Evolutionary conservation across 2,329 filamentous ascomycete genomes (phyloP).

Genomic region (Cercospora zeina): DNA sequence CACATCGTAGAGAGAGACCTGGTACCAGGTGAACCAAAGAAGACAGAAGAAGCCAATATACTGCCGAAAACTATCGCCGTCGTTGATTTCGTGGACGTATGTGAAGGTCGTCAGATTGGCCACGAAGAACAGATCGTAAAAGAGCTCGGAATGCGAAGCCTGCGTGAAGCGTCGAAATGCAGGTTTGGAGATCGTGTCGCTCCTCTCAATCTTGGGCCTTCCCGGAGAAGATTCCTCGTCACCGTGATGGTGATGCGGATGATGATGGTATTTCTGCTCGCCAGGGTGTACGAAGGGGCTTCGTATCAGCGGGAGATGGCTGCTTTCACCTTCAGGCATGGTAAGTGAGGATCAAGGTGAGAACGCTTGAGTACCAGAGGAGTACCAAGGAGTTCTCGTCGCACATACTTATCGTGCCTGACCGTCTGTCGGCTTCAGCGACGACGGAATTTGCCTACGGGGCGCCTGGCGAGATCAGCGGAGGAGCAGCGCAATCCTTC

Average conservation of each 20-base stretch:
- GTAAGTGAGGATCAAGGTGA: background rate
- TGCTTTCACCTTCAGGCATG: constrained; percentile 15
- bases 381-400: background rate
- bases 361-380: background rate
- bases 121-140: constrained; percentile 63
- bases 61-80: constrained; percentile 44
- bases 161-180: constrained; percentile 49
- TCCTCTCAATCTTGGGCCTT: background rate
- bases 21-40: constrained; percentile 66
- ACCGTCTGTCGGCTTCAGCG: background rate
- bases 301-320: constrained; percentile 17
- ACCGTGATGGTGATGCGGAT: constrained; percentile 1
- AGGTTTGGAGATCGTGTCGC: constrained; percentile 26
- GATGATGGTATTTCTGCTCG: constrained; percentile 2
- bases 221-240: background rate
- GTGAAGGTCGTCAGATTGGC: constrained; percentile 68
- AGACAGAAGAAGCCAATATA: constrained; percentile 59
- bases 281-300: constrained; percentile 14
- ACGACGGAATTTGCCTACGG: too few species aligned
- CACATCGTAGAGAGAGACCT: constrained; percentile 64
- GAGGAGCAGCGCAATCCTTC: too few species aligned
- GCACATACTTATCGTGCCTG: background rate
- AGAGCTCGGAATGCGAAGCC: constrained; percentile 57
- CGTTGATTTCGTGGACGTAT: constrained; percentile 57
- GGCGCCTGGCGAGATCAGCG: too few species aligned